Conservation (phyloP, 1,284 basidiomycete species). For the Trichosporon inkin region DNA sequence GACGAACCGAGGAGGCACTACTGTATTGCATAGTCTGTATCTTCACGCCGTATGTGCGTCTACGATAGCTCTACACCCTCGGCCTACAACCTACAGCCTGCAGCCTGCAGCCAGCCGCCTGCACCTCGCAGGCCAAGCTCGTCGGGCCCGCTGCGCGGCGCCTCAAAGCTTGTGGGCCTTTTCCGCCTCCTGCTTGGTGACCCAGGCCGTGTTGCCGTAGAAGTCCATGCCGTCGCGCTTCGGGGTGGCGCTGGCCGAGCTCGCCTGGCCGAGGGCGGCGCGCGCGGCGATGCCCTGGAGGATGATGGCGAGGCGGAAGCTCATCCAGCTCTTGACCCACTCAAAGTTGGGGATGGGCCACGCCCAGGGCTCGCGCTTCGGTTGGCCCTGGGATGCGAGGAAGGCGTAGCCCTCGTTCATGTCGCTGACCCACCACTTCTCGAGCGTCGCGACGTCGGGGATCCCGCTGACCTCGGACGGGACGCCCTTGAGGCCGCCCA, state of each 20-base stretch:
- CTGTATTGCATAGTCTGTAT: no score
- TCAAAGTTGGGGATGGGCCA: slow-evolving; percentile 41
- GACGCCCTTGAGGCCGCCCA: slow-evolving; percentile 60
- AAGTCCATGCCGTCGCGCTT: slow-evolving; percentile 59
- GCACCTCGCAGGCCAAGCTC: no score
- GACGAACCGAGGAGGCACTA: no score
- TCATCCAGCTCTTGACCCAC: slow-evolving; percentile 41
- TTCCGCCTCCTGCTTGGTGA: slow-evolving; percentile 55
- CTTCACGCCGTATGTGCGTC: no score
- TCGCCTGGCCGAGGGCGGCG: slow-evolving; percentile 76
- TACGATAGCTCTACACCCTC: no score
- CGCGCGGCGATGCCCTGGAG: slow-evolving; percentile 90
- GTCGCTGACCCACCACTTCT: slow-evolving; percentile 52
- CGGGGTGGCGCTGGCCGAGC: slow-evolving; percentile 65
- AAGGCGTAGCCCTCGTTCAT: slow-evolving; percentile 41
- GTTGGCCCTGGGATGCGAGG: slow-evolving; percentile 20
- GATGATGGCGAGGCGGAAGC: slow-evolving; percentile 71
- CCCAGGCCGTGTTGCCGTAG: slow-evolving; percentile 62
- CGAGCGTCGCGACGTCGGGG: slow-evolving; percentile 63
- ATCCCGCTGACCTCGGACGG: slow-evolving; percentile 59
- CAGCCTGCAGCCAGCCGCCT: no score
- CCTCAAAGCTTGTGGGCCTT: slow-evolving; percentile 38
- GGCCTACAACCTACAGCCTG: no score
- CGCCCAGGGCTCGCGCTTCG: slow-evolving; percentile 27
- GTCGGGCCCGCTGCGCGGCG: neutral